A percentile compares a stretch with the other conserved stretches of the same genome.
Conservation (phyloP, 164 flowering plant species). For the Dillenia turbinata region DNA sequence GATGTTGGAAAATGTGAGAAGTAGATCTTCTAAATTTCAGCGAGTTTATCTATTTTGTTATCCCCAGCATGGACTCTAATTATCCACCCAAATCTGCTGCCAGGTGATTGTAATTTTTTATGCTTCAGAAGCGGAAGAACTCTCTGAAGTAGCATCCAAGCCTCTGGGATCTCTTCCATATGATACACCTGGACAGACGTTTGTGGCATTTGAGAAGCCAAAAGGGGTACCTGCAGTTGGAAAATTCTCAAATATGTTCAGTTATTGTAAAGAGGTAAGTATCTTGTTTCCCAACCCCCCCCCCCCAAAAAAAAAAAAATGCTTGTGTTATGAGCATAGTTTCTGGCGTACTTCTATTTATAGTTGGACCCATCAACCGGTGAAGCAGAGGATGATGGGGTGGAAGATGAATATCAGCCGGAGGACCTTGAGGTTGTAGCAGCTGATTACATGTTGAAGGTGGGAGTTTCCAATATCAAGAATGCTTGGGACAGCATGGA, state of each 20-base stretch:
- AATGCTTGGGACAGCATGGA: slow-evolving; percentile 98
- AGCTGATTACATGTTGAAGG: slow-evolving; percentile 87
- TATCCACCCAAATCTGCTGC: slow-evolving; percentile 9
- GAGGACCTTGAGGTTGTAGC: slow-evolving; percentile 92
- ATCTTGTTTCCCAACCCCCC: neutral
- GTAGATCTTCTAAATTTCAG: neutral
- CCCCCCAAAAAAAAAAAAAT: neutral
- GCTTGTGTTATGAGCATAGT: neutral
- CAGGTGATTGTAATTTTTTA: slow-evolving; percentile 86
- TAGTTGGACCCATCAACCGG: slow-evolving; percentile 90
- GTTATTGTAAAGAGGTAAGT: slow-evolving; percentile 86
- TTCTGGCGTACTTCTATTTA: too few relatives aligned
- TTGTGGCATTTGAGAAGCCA: slow-evolving; percentile 90
- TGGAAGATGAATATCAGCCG: slow-evolving; percentile 91
- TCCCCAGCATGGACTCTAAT: neutral
- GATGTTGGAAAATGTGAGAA: slow-evolving; percentile 75
- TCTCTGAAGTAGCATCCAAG: slow-evolving; percentile 65
- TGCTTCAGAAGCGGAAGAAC: slow-evolving; percentile 96
- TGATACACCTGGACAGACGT: slow-evolving; percentile 92
- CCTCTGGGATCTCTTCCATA: slow-evolving; percentile 88
- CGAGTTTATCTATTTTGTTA: neutral
- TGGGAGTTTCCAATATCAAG: slow-evolving; percentile 91
- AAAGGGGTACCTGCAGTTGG: slow-evolving; percentile 78
- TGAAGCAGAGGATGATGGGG: slow-evolving; percentile 95
- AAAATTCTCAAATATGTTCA: slow-evolving; percentile 74